Percentiles rank a stretch among this genome's conserved stretches.
phyloP scores from a whole-genome alignment of 2,329 filamentous ascomycete genomes.

The Pezicula rhizophila region DNA sequence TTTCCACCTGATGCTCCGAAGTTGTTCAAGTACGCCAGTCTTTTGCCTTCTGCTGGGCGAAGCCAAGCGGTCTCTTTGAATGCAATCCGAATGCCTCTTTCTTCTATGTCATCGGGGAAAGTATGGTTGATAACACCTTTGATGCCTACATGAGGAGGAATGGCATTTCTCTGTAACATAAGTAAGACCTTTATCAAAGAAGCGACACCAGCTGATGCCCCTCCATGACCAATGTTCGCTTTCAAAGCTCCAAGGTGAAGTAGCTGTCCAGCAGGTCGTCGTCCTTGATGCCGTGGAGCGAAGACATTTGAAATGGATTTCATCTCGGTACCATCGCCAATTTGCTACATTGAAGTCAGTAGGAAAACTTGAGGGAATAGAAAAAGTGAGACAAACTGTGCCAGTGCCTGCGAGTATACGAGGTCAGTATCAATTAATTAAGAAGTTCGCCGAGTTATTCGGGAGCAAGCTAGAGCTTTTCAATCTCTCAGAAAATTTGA shows the following conservation, averaged over 20 bases:
- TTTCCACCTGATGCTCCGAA: conserved; percentile 32
- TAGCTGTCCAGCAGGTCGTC: conserved; percentile 35
- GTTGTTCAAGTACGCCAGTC: conserved; percentile 34
- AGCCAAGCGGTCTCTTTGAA: conserved; percentile 4
- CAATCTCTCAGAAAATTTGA: no score
- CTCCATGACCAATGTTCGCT: conserved; percentile 26
- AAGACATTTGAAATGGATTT: no score
- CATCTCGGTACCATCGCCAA: no score
- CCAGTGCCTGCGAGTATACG: no score
- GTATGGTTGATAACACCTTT: conserved; percentile 21
- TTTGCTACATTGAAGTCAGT: no score
- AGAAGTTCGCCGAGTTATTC: no score
- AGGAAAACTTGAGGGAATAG: no score
- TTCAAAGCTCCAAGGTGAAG: conserved; percentile 59
- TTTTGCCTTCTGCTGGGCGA: conserved; percentile 17
- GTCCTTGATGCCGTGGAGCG: conserved; percentile 14
- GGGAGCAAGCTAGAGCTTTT: no score
- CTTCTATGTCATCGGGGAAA: conserved; percentile 29
- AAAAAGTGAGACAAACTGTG: no score
- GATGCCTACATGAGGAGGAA: conserved; percentile 19
- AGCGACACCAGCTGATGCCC: conserved; percentile 20
- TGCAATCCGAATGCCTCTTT: conserved; percentile 38
- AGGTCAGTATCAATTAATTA: no score
- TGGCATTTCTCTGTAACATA: conserved; percentile 16
- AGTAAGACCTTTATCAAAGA: conserved; percentile 22